Conservation (phyloP, 2,329 filamentous ascomycete species). For the Xylogone sp. region DNA sequence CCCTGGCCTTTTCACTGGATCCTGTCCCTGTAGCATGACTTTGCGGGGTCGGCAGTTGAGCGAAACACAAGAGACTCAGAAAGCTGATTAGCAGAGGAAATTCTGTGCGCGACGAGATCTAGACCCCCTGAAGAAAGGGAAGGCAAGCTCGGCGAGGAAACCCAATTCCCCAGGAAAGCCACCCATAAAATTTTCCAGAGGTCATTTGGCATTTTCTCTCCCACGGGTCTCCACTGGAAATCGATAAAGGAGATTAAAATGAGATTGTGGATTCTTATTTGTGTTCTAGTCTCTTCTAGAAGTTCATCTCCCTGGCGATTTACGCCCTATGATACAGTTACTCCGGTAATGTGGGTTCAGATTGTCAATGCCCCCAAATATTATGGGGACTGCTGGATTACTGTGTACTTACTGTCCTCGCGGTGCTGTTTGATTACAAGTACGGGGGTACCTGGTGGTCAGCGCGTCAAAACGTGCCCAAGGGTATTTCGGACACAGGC, state of each 20-base stretch:
- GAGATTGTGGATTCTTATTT: neutral
- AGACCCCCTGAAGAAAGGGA: neutral
- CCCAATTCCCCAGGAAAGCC: neutral
- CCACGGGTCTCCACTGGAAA: neutral
- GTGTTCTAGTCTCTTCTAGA: neutral
- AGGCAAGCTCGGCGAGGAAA: too few relatives aligned
- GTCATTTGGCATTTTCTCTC: neutral
- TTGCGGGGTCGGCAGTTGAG: neutral
- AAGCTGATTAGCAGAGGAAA: too few relatives aligned
- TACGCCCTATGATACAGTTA: neutral
- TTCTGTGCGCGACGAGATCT: too few relatives aligned
- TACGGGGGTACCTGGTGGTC: too few relatives aligned
- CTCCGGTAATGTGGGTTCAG: neutral
- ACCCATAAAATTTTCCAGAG: too few relatives aligned
- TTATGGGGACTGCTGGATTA: too few relatives aligned
- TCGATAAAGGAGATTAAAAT: neutral
- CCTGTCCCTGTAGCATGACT: neutral
- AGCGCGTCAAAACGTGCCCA: too few relatives aligned
- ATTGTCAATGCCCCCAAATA: too few relatives aligned
- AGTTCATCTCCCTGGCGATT: neutral
- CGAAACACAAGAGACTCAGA: neutral
- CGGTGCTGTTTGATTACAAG: too few relatives aligned
- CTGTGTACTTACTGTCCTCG: too few relatives aligned
- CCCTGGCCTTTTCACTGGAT: neutral
- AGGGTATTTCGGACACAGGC: too few relatives aligned